Evolutionary conservation across 2,329 filamentous ascomycete species (phyloP).

Genomic region (Hirsutella minnesotensis): DNA sequence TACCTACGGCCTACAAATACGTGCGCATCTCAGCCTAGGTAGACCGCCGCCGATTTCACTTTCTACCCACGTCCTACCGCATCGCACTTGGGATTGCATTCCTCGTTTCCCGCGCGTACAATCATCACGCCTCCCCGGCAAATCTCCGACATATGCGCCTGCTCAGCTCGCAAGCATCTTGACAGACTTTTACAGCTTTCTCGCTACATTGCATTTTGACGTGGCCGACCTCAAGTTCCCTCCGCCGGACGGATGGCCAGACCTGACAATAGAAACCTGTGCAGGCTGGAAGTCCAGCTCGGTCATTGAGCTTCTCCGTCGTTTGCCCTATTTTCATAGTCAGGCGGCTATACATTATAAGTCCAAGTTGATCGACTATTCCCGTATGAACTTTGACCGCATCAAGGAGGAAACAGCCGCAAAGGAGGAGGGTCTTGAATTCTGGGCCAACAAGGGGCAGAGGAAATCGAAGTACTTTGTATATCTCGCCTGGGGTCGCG

Average conservation of each 20-base stretch:
- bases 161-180: conserved; percentile 14
- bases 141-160: conserved; percentile 9
- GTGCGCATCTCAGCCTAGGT: too few relatives aligned
- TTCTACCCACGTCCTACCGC: too few relatives aligned
- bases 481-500: neutral
- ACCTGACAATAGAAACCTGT: conserved; percentile 9
- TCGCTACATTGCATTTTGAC: conserved; percentile 17
- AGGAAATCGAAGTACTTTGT: neutral
- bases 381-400: neutral
- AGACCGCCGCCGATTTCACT: too few relatives aligned
- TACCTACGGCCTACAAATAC: too few relatives aligned
- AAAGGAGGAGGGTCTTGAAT: neutral
- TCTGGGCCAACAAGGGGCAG: neutral
- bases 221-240: conserved; percentile 12
- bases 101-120: too few relatives aligned
- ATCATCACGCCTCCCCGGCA: too few relatives aligned
- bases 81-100: too few relatives aligned
- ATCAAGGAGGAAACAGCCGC: neutral
- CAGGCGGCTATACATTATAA: conserved; percentile 4
- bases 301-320: conserved; percentile 13
- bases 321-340: conserved; percentile 13
- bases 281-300: conserved; percentile 13
- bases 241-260: conserved; percentile 19
- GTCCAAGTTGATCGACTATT: conserved; percentile 1
- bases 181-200: conserved; percentile 16